Conservation (phyloP, 306 rosid genomes). For the Vigna nakashimae region DNA sequence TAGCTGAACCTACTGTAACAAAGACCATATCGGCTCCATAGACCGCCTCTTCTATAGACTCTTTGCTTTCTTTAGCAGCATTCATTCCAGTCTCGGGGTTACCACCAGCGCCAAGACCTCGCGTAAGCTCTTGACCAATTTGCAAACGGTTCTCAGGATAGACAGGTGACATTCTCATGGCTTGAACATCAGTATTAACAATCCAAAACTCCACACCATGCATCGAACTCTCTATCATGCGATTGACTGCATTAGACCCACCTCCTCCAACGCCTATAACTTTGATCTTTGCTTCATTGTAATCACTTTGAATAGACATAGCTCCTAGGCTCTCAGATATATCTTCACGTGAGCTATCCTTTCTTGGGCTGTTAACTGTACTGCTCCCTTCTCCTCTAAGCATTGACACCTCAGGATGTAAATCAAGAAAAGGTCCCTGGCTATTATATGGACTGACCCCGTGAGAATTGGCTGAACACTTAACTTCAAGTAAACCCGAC, state of each 20-base stretch:
- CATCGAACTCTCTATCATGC: constrained; percentile 91
- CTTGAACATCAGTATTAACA: constrained; percentile 86
- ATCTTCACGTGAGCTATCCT: constrained; percentile 57
- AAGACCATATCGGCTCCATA: constrained; percentile 87
- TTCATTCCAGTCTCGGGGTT: constrained; percentile 88
- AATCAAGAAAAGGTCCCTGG: constrained; percentile 79
- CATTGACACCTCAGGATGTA: constrained; percentile 88
- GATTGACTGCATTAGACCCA: constrained; percentile 91
- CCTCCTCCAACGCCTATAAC: constrained; percentile 92
- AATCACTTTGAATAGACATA: constrained; percentile 46
- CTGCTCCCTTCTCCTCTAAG: constrained; percentile 75
- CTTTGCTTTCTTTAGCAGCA: constrained; percentile 88
- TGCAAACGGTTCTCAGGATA: constrained; percentile 78
- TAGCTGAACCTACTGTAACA: constrained; percentile 70
- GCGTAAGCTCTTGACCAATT: constrained; percentile 84
- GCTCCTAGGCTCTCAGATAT: constrained; percentile 60
- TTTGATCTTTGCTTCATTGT: constrained; percentile 78
- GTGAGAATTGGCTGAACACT: constrained; percentile 61
- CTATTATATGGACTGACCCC: constrained; percentile 59
- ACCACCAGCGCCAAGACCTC: constrained; percentile 96
- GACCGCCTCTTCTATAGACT: constrained; percentile 75
- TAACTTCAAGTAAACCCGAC: constrained; percentile 49
- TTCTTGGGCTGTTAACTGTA: constrained; percentile 55
- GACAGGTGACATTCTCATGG: constrained; percentile 82
- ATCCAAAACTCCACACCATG: constrained; percentile 92